Base-by-base conservation (phyloP, 768 basidiomycete genomes). In the Pleurotus cornucopiae region DNA sequence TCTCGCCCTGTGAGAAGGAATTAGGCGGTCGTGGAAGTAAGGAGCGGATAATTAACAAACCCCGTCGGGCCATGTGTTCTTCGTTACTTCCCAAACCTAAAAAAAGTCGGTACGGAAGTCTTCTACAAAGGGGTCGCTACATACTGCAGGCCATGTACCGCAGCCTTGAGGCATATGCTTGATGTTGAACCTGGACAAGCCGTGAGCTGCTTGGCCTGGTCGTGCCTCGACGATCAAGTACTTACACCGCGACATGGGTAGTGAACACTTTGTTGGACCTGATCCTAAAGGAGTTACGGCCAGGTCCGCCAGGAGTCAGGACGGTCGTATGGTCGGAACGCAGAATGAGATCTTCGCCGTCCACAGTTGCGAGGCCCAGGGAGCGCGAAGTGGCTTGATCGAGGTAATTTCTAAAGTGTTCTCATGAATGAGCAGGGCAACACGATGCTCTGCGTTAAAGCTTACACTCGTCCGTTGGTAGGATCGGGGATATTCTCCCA, bases 401-500 rank as follows among this genome's bases (percentile, higher is more conserved):
- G 47, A 59, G 61, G 38, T 59, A 59, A 49, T 59, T 57, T 2
- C 54, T 56, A 39, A 6, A 34, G 9, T 11, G 11, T 34, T 34
- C 23, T 5, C 23, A 11, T 34, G 7, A 11, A 34, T 34, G 41
- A 13, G 16, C 21, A 23, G 21, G 38, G 11, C 1, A 26, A 34
- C 26, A 47, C 4, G 12, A 25, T 41, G 2, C 20, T 9, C 20
- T 11, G 21, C 18, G 11, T 37, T 53, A 3, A 57, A 14, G 63
- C 80, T 62, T 66, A 86, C 84, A 86, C 85, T 58, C 83, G 70
- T 12, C 85, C 85, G 46, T 77, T 66, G 2, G 84, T 85, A 1
- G 85, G 84, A 62, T 86, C 85, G 2, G 73, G 37, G 38, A 78
- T 76, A 5, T 70, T 69, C 60, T 81, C 70, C 68, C 77, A 80